Conservation (phyloP, 768 basidiomycete species). For the Basidioascus undulatus region DNA sequence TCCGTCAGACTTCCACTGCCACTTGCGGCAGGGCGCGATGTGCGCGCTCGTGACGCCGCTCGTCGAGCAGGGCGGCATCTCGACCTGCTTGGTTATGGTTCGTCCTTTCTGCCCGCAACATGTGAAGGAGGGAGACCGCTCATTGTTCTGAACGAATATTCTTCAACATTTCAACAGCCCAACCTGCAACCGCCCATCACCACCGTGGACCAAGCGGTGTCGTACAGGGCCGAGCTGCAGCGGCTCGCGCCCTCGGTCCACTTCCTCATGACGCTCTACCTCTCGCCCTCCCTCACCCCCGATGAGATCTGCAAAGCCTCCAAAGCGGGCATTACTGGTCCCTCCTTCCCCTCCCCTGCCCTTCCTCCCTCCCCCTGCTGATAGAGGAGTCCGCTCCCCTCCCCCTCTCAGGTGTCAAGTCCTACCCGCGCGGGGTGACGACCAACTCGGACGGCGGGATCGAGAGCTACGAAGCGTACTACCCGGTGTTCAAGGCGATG, state of each 20-base stretch:
- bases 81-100: constrained; percentile 90
- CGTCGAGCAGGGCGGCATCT: constrained; percentile 69
- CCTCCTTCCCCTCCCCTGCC: background rate
- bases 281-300: constrained; percentile 73
- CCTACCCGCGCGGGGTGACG: constrained; percentile 89
- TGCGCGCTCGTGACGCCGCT: constrained; percentile 68
- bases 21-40: constrained; percentile 69
- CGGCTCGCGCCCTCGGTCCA: constrained; percentile 49
- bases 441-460: constrained; percentile 92
- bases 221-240: constrained; percentile 53
- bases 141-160: background rate
- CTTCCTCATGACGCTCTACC: constrained; percentile 89
- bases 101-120: background rate
- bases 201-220: constrained; percentile 29
- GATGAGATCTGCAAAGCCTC: constrained; percentile 76
- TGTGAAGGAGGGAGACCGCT: background rate
- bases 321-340: constrained; percentile 48
- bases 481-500: constrained; percentile 82
- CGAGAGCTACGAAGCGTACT: constrained; percentile 81
- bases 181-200: constrained; percentile 25
- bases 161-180: constrained; percentile 29
- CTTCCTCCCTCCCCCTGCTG: background rate
- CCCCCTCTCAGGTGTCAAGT: constrained; percentile 51
- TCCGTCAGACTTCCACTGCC: constrained; percentile 88
- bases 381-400: too few relatives aligned